These are phyloP conservation scores for Lanmaoa pseudosensibilis DNA, from an alignment of 768 basidiomycete genomes.

Conservation along the genomic window DNA sequence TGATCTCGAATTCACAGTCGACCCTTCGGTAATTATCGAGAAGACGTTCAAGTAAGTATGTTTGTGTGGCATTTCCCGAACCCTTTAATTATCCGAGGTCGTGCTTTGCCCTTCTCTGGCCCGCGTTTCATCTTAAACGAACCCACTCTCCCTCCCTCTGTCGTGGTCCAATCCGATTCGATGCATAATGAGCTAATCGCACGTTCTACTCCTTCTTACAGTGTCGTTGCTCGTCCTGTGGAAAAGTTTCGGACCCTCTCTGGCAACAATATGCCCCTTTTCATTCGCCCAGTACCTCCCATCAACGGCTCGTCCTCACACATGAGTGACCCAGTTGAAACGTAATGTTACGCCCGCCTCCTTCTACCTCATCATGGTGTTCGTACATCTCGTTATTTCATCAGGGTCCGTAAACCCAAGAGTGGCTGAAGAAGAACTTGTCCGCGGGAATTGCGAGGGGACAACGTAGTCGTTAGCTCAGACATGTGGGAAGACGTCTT, in stretches of 20 bases:
- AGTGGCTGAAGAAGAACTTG: slow-evolving; percentile 4
- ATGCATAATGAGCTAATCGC: slow-evolving; percentile 17
- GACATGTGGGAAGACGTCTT: slow-evolving; percentile 22
- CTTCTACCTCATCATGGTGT: slow-evolving; percentile 10
- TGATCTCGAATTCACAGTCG: slow-evolving; percentile 55
- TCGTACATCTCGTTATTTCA: slow-evolving; percentile 18
- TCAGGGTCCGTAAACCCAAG: slow-evolving; percentile 17
- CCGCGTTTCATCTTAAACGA: slow-evolving; percentile 21
- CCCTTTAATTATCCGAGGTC: slow-evolving; percentile 25
- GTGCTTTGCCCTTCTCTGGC: slow-evolving; percentile 13
- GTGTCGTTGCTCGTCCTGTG: slow-evolving; percentile 57
- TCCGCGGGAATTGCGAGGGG: slow-evolving; percentile 23
- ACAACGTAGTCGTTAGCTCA: slow-evolving; percentile 24
- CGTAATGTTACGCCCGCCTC: slow-evolving; percentile 16
- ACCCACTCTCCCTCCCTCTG: slow-evolving; percentile 1
- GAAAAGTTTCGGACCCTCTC: slow-evolving; percentile 53
- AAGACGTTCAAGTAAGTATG: slow-evolving; percentile 59
- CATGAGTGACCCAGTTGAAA: slow-evolving; percentile 8
- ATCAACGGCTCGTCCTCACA: slow-evolving; percentile 10
- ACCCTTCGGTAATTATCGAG: slow-evolving; percentile 55
- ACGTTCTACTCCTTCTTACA: slow-evolving; percentile 20
- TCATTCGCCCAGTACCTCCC: slow-evolving; percentile 37
- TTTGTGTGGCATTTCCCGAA: slow-evolving; percentile 18
- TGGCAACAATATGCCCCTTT: slow-evolving; percentile 63
- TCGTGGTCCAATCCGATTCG: slow-evolving; percentile 10